Evolutionary conservation across 768 basidiomycete species (phyloP).

Genomic region (Amanita jacksonii): DNA sequence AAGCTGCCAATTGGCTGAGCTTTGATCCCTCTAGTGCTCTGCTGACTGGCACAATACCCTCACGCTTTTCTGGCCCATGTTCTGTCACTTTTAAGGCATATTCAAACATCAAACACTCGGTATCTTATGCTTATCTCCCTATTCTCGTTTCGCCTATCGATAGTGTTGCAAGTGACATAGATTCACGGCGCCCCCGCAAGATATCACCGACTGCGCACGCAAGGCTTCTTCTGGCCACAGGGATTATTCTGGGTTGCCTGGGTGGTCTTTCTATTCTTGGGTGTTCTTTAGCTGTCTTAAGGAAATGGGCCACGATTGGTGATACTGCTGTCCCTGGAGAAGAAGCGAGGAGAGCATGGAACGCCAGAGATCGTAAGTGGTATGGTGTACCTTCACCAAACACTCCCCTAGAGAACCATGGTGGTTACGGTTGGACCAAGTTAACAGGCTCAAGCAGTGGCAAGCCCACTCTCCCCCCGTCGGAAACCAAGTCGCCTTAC

Average conservation of each 20-base stretch:
- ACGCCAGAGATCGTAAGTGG: slow-evolving; percentile 60
- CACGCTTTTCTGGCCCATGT: slow-evolving; percentile 31
- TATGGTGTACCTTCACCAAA: slow-evolving; percentile 36
- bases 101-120: slow-evolving; percentile 56
- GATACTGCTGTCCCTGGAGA: slow-evolving; percentile 55
- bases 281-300: slow-evolving; percentile 42
- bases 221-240: slow-evolving; percentile 47
- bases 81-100: slow-evolving; percentile 58
- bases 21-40: slow-evolving; percentile 37
- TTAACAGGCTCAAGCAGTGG: not conserved
- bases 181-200: slow-evolving; percentile 20
- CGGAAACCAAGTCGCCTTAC: slow-evolving; percentile 6
- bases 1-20: slow-evolving; percentile 38
- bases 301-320: slow-evolving; percentile 45
- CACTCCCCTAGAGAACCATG: slow-evolving; percentile 19
- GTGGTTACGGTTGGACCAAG: slow-evolving; percentile 14
- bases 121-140: slow-evolving; percentile 52
- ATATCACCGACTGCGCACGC: slow-evolving; percentile 34
- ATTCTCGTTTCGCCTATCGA: slow-evolving; percentile 35
- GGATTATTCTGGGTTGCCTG: slow-evolving; percentile 51
- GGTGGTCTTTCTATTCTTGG: slow-evolving; percentile 50
- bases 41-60: slow-evolving; percentile 51
- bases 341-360: slow-evolving; percentile 48
- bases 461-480: not conserved
- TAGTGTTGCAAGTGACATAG: slow-evolving; percentile 28